A percentile compares a stretch with the other conserved stretches of the same genome.
Evolutionary conservation across 495 filamentous ascomycete species (phyloP).

Genomic region (Parachaetomium inaequale): DNA sequence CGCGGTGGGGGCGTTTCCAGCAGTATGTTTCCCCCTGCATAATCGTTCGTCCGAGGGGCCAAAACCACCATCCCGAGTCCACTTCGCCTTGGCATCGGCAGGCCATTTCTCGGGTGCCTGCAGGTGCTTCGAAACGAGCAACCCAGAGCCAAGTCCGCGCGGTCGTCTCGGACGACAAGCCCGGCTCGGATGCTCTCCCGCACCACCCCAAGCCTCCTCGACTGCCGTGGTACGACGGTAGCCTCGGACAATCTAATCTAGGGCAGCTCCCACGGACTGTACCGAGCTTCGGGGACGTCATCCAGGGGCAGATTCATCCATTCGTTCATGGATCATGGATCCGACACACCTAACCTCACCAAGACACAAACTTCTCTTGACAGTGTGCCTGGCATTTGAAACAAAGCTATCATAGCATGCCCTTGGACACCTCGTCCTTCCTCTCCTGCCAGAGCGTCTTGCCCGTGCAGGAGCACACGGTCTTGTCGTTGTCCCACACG

Average conservation of each 20-base stretch:
- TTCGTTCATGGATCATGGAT: no score
- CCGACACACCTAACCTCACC: no score
- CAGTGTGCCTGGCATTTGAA: not conserved
- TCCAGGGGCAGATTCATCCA: no score
- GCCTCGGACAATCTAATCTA: not conserved
- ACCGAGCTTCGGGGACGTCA: not conserved
- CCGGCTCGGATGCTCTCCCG: not conserved
- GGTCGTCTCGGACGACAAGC: not conserved
- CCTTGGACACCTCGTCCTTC: constrained; percentile 78
- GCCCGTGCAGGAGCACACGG: constrained; percentile 87
- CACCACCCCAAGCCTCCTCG: not conserved
- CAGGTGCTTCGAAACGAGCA: constrained; percentile 2
- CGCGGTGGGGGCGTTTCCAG: not conserved
- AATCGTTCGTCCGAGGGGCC: constrained; percentile 8
- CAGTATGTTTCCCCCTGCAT: constrained; percentile 25
- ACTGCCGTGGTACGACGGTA: not conserved
- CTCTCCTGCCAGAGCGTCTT: constrained; percentile 98
- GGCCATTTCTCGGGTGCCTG: not conserved
- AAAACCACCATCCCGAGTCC: not conserved
- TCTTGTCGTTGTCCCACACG: constrained; percentile 98
- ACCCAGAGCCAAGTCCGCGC: not conserved
- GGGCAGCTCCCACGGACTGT: not conserved
- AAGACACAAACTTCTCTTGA: no score
- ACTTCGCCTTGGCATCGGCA: not conserved
- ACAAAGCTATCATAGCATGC: constrained; percentile 62